Base-by-base conservation (phyloP, 164 flowering plant species). In the Liquidambar formosana region DNA sequence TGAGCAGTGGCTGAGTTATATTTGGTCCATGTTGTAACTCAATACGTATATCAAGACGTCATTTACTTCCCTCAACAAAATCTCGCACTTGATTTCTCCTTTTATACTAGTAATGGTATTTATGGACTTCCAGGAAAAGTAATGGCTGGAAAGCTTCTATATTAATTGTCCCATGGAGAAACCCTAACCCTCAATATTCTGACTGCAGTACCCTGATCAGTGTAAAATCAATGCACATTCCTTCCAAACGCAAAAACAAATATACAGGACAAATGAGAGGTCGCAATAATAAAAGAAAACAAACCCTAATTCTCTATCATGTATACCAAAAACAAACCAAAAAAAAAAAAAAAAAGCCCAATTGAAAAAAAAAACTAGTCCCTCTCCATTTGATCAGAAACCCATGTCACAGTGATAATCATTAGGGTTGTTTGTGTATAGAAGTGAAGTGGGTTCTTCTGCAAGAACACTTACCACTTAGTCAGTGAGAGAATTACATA, bases 151-250 rank as follows among this genome's bases (percentile, higher is more conserved):
- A 41, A 51, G 45, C 61, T 65, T 48, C 60, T 23, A 47, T 10
- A 26, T 52, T 67, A 57, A 70, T 27, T 51, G n/a, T 57, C 19
- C 45, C 38, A 58, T 28, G 43, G 18, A 51, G 59, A 72, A 46
- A 69, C 61, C 54, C 66, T 49, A 46, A 52, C 16, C 52, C 64
- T 67, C 52, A 64, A 28, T 49, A 61, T 56, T 64, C 43, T 66
- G 49, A 61, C 63, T 69, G 61, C 49, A 14, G 43, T 38, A 16
- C 66, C 63, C 60, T 41, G 58, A 53, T 33, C 41, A 33, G 60
- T 52, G 73, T n/a, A n/a, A 60, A 76, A 69, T 73, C 68, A 75
- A 77, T 80, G 83, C 78, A 77, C 76, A 68, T 80, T 80, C 77
- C 77, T 67, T 71, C 38, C 12, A 14, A 22, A 56, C 56, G 49